Evolutionary conservation across 129 eudicot genomes (phyloP).

Genomic region (Escallonia herrerae): DNA sequence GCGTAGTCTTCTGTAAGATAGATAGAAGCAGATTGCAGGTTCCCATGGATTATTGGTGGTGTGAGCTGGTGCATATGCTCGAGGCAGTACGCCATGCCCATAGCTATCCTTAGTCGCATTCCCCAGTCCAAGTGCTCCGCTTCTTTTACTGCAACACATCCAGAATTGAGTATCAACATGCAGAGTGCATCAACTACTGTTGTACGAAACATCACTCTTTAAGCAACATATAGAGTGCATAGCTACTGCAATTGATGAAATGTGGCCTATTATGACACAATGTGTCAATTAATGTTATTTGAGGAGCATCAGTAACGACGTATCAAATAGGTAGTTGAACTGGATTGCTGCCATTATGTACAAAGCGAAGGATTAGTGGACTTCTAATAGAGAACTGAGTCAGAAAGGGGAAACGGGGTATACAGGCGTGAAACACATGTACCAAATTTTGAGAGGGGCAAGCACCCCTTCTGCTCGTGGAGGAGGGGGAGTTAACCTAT

Average conservation of each 20-base stretch:
- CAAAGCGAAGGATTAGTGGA: no score
- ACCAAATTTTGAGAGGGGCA: no score
- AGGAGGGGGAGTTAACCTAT: no score
- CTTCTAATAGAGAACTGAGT: no score
- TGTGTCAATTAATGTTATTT: background rate
- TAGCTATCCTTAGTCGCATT: slow-evolving; percentile 55
- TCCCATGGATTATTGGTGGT: slow-evolving; percentile 51
- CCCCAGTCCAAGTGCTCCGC: slow-evolving; percentile 79
- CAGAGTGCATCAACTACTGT: background rate
- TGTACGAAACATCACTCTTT: background rate
- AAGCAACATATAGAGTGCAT: background rate
- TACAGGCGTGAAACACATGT: no score
- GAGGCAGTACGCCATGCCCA: slow-evolving; percentile 83
- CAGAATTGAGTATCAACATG: slow-evolving; percentile 2
- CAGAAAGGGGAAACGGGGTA: no score
- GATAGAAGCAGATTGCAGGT: slow-evolving; percentile 58
- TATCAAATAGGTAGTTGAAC: no score
- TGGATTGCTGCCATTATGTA: no score
- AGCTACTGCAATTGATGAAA: background rate
- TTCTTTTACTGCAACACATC: slow-evolving; percentile 52
- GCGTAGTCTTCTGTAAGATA: slow-evolving; percentile 83
- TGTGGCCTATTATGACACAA: background rate
- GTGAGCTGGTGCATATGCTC: slow-evolving; percentile 73
- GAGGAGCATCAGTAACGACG: no score
- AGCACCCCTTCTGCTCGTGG: no score